Base-by-base conservation (phyloP, 2,329 filamentous ascomycete genomes). In the Xylariales sp. region DNA sequence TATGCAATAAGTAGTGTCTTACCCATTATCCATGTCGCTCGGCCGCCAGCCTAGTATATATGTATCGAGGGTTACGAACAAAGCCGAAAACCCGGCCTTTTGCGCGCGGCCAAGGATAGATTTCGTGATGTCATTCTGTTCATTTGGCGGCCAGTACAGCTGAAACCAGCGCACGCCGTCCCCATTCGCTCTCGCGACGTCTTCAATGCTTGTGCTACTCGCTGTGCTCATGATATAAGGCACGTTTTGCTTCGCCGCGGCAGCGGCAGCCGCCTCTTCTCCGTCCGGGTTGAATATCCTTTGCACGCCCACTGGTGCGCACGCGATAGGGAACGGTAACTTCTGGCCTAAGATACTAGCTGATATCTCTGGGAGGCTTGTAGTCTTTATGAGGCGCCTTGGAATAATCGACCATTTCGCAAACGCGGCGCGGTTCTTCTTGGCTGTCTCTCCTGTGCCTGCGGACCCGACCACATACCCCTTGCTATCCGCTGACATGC, bases 31-130 rank as follows among this genome's bases (percentile, higher is more conserved):
- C 34, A 62, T 74, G 48, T 75, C 75, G 28, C 71, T 71, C 28
- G 75, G 74, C 30, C 74, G 60, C 75, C 74, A 76, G 0, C 75
- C 73, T 4, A 75, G 67, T n/a, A 73, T 75, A 65, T 74, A 76
- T 30, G 73, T 74, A 63, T 76, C 75, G 1, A 76, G 62, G 7
- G 75, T 76, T 1, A 76, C 74, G 12, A 76, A 70, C 28, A 76
- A 39, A 3, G 71, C 71, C 58, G 70, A 65, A 46, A 73, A 76
- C 3, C 73, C 73, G 3, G 72, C 65, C 45, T 62, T 69, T 36
- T 63, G 46, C 34, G 74, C 75, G 1, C 75, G 67, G 2, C 58
- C 18, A 10, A 76, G 67, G 32, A 76, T 52, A 43, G 74, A 76
- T 9, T 68, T 36, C 2, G 75, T 75, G 10, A 76, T 70, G 30